phyloP scores from a whole-genome alignment of 345 rosid species.

The Sisymbrium altissimum region DNA sequence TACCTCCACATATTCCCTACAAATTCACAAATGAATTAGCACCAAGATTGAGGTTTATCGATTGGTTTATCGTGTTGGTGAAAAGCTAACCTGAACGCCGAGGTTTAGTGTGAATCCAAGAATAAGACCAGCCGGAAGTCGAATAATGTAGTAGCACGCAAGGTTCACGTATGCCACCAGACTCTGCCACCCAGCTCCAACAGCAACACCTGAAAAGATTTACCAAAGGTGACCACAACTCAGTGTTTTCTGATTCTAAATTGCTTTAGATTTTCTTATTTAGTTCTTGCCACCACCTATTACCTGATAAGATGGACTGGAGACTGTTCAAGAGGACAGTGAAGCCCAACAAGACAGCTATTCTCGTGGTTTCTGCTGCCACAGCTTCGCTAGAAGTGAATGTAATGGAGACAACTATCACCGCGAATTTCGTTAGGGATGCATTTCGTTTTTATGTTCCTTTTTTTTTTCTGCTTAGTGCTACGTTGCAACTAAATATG shows the following conservation, averaged over 20 bases:
- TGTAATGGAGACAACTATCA: constrained; percentile 71
- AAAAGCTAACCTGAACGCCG: constrained; percentile 52
- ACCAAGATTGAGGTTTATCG: background rate
- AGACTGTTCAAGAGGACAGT: constrained; percentile 84
- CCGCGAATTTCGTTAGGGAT: constrained; percentile 56
- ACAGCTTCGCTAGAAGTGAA: constrained; percentile 75
- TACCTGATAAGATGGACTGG: constrained; percentile 85
- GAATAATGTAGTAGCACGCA: constrained; percentile 74
- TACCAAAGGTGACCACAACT: background rate
- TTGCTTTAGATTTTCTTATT: background rate
- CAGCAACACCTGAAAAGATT: constrained; percentile 64
- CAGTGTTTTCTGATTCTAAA: background rate
- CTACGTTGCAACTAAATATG: no score
- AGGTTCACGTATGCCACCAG: constrained; percentile 81
- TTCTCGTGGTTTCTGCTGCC: constrained; percentile 71
- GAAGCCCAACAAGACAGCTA: constrained; percentile 61
- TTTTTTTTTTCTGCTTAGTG: constrained; percentile 15
- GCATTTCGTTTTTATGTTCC: constrained; percentile 39
- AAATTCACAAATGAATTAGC: background rate
- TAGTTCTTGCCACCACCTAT: background rate
- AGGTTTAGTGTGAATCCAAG: constrained; percentile 71
- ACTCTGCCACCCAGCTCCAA: constrained; percentile 98
- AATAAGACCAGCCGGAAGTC: constrained; percentile 80
- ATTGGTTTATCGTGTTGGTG: background rate
- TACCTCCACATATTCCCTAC: constrained; percentile 98